Conservation (phyloP, 805 yeast genomes). For the Starmerella scarabaei region DNA sequence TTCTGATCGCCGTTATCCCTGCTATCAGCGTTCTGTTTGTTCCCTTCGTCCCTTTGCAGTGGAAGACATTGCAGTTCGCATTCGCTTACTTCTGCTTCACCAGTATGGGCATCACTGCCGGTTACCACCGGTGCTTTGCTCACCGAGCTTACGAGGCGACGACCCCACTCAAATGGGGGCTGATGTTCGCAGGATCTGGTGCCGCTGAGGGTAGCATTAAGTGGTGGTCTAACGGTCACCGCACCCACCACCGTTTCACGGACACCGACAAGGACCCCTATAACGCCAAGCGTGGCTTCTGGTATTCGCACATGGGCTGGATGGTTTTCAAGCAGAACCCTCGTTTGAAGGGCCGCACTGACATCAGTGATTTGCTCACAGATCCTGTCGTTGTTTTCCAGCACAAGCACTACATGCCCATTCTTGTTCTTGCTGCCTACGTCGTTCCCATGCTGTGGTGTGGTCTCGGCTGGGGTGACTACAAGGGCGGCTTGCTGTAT, state of each 20-base stretch:
- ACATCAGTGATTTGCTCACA: slow-evolving; percentile 50
- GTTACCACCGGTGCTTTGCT: slow-evolving; percentile 70
- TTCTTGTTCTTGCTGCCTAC: slow-evolving; percentile 41
- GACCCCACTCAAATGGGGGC: slow-evolving; percentile 34
- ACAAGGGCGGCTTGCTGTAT: slow-evolving; percentile 59
- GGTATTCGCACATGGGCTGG: slow-evolving; percentile 86
- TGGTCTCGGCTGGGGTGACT: slow-evolving; percentile 61
- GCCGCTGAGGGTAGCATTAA: slow-evolving; percentile 64
- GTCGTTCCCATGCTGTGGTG: slow-evolving; percentile 54
- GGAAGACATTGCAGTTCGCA: slow-evolving; percentile 42
- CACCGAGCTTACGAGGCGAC: slow-evolving; percentile 44
- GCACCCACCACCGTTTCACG: slow-evolving; percentile 81
- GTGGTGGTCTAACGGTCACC: slow-evolving; percentile 72
- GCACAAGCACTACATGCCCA: slow-evolving; percentile 50
- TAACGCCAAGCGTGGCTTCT: slow-evolving; percentile 64
- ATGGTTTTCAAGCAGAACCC: slow-evolving; percentile 55
- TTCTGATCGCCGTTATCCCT: slow-evolving; percentile 47
- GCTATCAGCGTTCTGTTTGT: slow-evolving; percentile 34
- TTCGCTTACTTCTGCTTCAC: slow-evolving; percentile 44
- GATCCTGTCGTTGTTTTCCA: slow-evolving; percentile 51
- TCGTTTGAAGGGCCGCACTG: slow-evolving; percentile 50
- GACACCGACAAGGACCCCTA: slow-evolving; percentile 87
- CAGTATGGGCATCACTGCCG: slow-evolving; percentile 65
- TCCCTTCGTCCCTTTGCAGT: slow-evolving; percentile 34
- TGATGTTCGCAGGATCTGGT: slow-evolving; percentile 54